Conservation (phyloP, 352 stramenopile species). For the Phytophthora aleatoria region DNA sequence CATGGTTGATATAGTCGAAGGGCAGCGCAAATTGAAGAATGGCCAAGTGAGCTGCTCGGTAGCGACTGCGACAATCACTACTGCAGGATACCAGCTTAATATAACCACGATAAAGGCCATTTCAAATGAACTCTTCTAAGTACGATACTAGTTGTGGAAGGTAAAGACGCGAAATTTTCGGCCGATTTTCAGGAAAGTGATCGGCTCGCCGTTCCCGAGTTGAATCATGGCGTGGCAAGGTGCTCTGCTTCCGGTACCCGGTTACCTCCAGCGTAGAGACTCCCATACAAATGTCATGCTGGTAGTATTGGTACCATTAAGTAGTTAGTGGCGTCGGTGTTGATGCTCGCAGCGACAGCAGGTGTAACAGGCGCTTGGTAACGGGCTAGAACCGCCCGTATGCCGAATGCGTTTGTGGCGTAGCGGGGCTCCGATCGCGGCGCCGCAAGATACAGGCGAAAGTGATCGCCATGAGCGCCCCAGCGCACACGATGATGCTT, state of each 20-base stretch:
- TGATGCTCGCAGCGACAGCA: slow-evolving; percentile 1
- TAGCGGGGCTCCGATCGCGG: slow-evolving; percentile 11
- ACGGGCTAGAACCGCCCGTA: slow-evolving; percentile 32
- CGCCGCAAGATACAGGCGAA: slow-evolving; percentile 57
- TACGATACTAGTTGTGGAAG: slow-evolving; percentile 10
- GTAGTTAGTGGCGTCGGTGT: background rate
- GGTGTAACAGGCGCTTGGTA: slow-evolving; percentile 22
- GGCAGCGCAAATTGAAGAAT: slow-evolving; percentile 27
- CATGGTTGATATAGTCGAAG: slow-evolving; percentile 20
- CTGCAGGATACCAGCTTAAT: background rate
- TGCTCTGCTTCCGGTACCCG: background rate
- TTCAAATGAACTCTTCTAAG: slow-evolving; percentile 1
- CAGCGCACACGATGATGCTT: slow-evolving; percentile 45
- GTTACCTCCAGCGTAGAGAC: background rate
- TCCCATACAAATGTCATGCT: background rate
- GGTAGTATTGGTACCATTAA: background rate
- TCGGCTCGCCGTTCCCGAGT: slow-evolving; percentile 9
- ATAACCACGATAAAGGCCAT: background rate
- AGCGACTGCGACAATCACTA: slow-evolving; percentile 5
- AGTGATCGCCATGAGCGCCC: slow-evolving; percentile 47
- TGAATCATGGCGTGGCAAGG: slow-evolving; percentile 5
- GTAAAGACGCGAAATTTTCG: background rate
- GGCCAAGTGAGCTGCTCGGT: slow-evolving; percentile 2
- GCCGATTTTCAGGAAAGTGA: slow-evolving; percentile 15
- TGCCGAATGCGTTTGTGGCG: slow-evolving; percentile 12